A percentile compares a stretch with the other conserved stretches of the same genome.
These are phyloP conservation scores for Aureobasidium pullulans DNA, from an alignment of 2,329 filamentous ascomycete species.

Conservation along the genomic window DNA sequence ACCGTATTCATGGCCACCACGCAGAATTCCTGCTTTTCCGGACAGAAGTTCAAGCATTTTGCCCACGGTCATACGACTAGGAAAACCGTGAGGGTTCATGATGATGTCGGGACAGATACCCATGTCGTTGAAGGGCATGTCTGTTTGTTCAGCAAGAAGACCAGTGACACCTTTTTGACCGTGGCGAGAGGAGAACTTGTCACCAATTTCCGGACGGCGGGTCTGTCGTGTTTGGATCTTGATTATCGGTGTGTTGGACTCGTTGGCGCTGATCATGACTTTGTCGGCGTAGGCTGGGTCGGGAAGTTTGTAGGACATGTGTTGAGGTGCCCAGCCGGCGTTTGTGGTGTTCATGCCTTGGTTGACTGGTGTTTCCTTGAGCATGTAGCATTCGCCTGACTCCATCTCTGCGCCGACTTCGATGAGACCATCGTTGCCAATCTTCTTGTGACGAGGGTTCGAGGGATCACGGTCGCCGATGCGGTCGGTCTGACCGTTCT, in stretches of 20 bases:
- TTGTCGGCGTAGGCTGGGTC: constrained; percentile 92
- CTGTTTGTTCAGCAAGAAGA: constrained; percentile 92
- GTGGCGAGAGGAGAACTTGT: constrained; percentile 98
- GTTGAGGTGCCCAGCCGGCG: constrained; percentile 16
- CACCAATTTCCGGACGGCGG: constrained; percentile 84
- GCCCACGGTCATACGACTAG: constrained; percentile 97
- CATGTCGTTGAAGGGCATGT: constrained; percentile 89
- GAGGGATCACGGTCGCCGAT: constrained; percentile 52
- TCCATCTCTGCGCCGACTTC: constrained; percentile 75
- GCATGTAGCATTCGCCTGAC: constrained; percentile 76
- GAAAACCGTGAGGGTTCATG: constrained; percentile 99
- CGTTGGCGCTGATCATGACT: constrained; percentile 85
- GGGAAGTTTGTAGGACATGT: constrained; percentile 50
- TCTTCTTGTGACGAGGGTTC: constrained; percentile 53
- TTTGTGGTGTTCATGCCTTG: constrained; percentile 58
- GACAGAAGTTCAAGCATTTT: constrained; percentile 94
- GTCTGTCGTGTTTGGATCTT: constrained; percentile 97
- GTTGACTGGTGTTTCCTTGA: constrained; percentile 80
- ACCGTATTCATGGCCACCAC: constrained; percentile 81
- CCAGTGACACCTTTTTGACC: constrained; percentile 97
- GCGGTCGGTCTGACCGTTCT: constrained; percentile 62
- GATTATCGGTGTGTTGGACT: constrained; percentile 76
- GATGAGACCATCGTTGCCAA: constrained; percentile 83
- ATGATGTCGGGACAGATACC: constrained; percentile 97
- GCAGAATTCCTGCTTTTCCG: constrained; percentile 84